Evolutionary conservation across 2,329 filamentous ascomycete species (phyloP), one percentile per base, ranked within the genome.

Genomic region (Venturia pyrina): DNA sequence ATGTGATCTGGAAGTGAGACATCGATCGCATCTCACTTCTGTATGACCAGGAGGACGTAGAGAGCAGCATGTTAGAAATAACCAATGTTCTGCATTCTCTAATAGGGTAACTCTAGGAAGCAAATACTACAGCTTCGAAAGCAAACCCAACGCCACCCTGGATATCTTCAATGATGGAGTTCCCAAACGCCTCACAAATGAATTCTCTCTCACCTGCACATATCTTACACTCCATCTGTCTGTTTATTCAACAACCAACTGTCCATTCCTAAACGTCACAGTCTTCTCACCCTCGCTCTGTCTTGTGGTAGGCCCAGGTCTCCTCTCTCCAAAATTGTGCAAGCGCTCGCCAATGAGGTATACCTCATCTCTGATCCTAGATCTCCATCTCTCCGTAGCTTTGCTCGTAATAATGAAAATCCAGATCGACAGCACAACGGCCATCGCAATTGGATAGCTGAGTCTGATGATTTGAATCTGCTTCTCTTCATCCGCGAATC

Each of bases 341-440:
- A 99, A 78, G 67, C 93, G 81, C 78, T 99, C 93, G 1, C 95
- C 95, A 73, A 98, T 95, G 57, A 99, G 80, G 75, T 99, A 99
- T 0, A 96, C 93, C 77, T 99, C 96, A 75, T 99, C 96, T 48
- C 91, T 83, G 60, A 99, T 91, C 66, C 88, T 85, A 66, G 87
- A 82, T 71, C 90, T 86, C 93, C 93, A 98, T 24, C 85, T 80
- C 60, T 85, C 83, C 63, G 95, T 83, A 64, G 91, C 83, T 59
- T 83, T 77, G 1, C 79, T 72, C 65, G 81, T 76, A 34, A 78
- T 76, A 37, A 71, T 74, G n/a, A 88, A 73, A 13, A 83, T 81
- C 72, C 80, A 83, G 10, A 83, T 72, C 1, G 78, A 73, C 40
- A 81, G 75, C 3, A 79, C 71, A 3, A 76, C 71, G 5, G 84